Evolutionary conservation across 2,329 filamentous ascomycete genomes (phyloP).

Genomic region (Periconia macrospinosa): DNA sequence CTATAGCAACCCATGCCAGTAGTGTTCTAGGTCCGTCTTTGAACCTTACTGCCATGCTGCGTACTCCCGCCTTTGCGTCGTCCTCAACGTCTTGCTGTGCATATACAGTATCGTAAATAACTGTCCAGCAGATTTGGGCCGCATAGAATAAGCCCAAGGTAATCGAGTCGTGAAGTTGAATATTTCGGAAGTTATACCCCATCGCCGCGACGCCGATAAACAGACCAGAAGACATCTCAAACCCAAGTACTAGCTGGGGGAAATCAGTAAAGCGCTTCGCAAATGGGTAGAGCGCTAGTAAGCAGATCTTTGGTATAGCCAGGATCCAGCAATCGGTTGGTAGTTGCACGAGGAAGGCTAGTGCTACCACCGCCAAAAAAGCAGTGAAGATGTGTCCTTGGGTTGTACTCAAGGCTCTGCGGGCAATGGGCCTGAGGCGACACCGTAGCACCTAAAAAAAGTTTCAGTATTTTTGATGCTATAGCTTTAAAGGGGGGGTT

Average conservation of each 20-base stretch:
- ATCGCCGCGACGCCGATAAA: background rate
- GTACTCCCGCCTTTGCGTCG: constrained; percentile 39
- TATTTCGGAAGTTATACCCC: background rate
- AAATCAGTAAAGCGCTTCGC: constrained; percentile 57
- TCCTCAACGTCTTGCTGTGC: constrained; percentile 40
- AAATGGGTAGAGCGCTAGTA: constrained; percentile 47
- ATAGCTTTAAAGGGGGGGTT: no score
- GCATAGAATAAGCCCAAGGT: background rate
- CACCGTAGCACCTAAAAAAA: constrained; percentile 20
- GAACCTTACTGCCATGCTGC: constrained; percentile 5
- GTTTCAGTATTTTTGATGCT: background rate
- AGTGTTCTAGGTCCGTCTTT: background rate
- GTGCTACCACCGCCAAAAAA: constrained; percentile 26
- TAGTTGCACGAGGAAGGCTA: constrained; percentile 42
- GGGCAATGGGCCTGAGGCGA: constrained; percentile 30
- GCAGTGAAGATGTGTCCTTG: constrained; percentile 44
- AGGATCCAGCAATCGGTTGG: constrained; percentile 42
- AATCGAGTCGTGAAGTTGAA: background rate
- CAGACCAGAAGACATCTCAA: constrained; percentile 17
- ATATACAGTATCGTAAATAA: constrained; percentile 44
- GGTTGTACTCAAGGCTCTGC: constrained; percentile 50
- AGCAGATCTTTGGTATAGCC: constrained; percentile 41
- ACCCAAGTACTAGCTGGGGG: constrained; percentile 55
- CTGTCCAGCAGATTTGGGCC: constrained; percentile 17
- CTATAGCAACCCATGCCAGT: background rate